Conservation (phyloP, 2,329 filamentous ascomycete species). For the Epichloe glyceriae region DNA sequence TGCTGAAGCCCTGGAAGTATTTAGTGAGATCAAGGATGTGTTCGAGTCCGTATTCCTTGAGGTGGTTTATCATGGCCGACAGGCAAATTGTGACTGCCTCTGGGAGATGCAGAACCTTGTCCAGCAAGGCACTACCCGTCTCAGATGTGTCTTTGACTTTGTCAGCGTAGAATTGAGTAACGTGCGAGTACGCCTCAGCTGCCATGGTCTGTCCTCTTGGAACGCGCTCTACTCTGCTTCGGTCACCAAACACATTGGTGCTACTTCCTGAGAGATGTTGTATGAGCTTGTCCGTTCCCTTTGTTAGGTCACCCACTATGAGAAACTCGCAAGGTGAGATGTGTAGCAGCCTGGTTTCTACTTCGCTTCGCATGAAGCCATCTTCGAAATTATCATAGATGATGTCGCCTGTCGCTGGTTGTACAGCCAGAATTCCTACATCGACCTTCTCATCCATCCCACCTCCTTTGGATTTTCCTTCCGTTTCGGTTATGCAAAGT, state of each 20-base stretch:
- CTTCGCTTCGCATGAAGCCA: conserved; percentile 91
- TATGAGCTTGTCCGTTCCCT: conserved; percentile 83
- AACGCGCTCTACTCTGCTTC: conserved; percentile 71
- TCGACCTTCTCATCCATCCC: conserved; percentile 89
- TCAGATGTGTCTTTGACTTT: conserved; percentile 56
- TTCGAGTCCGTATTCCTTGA: conserved; percentile 83
- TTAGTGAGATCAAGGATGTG: conserved; percentile 94
- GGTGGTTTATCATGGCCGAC: conserved; percentile 89
- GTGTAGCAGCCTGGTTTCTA: conserved; percentile 89
- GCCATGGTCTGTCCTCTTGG: conserved; percentile 68
- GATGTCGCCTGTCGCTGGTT: conserved; percentile 90
- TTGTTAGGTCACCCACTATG: conserved; percentile 80
- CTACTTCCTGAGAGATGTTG: conserved; percentile 80
- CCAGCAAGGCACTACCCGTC: conserved; percentile 53
- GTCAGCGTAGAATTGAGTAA: conserved; percentile 83
- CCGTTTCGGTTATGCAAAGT: conserved; percentile 82
- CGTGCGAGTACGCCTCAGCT: conserved; percentile 74
- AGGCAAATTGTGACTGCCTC: conserved; percentile 83
- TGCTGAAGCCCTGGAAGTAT: conserved; percentile 93
- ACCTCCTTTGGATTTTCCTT: conserved; percentile 47
- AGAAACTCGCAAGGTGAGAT: conserved; percentile 93
- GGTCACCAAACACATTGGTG: conserved; percentile 85
- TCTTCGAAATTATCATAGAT: conserved; percentile 95
- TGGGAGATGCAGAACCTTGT: conserved; percentile 74
- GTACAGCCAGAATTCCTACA: conserved; percentile 83